Evolutionary conservation across 1,139 yeast species (phyloP).

Genomic region (Petasospora fabianii): DNA sequence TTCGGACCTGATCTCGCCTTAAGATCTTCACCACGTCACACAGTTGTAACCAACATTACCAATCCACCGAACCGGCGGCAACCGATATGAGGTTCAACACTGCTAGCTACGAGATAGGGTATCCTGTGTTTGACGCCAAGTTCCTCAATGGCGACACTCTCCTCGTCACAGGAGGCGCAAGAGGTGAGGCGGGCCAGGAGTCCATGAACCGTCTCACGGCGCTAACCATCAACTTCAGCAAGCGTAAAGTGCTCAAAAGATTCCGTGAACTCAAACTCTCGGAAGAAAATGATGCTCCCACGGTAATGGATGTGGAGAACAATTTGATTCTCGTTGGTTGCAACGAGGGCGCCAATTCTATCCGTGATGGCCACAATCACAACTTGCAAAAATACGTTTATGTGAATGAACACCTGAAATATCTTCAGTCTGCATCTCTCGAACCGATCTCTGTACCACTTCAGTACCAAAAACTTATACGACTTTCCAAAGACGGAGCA

Average conservation of each 20-base stretch:
- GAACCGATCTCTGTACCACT: slow-evolving; percentile 24
- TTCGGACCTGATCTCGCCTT: background rate
- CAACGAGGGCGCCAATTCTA: slow-evolving; percentile 59
- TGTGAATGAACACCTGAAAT: slow-evolving; percentile 41
- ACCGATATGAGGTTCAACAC: slow-evolving; percentile 25
- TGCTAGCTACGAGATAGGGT: slow-evolving; percentile 52
- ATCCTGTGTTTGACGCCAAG: slow-evolving; percentile 78
- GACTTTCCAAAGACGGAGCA: slow-evolving; percentile 51
- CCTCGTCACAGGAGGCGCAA: slow-evolving; percentile 85
- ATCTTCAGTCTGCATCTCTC: slow-evolving; percentile 55
- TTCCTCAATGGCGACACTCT: slow-evolving; percentile 64
- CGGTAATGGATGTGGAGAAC: slow-evolving; percentile 57
- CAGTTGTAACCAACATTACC: background rate
- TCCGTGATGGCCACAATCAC: slow-evolving; percentile 56
- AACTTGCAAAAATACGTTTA: slow-evolving; percentile 67
- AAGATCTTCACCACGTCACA: background rate
- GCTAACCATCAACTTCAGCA: slow-evolving; percentile 50
- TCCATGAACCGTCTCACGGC: slow-evolving; percentile 80
- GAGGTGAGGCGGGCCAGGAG: slow-evolving; percentile 53
- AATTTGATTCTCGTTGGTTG: slow-evolving; percentile 67
- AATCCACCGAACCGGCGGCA: slow-evolving; percentile 2
- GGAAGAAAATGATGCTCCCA: slow-evolving; percentile 67
- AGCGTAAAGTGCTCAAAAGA: slow-evolving; percentile 53
- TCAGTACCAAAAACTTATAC: slow-evolving; percentile 54
- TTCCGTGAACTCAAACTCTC: slow-evolving; percentile 65